These are phyloP conservation scores for Neofusicoccum cordaticola DNA, from an alignment of 2,329 filamentous ascomycete species.

Conservation along the genomic window DNA sequence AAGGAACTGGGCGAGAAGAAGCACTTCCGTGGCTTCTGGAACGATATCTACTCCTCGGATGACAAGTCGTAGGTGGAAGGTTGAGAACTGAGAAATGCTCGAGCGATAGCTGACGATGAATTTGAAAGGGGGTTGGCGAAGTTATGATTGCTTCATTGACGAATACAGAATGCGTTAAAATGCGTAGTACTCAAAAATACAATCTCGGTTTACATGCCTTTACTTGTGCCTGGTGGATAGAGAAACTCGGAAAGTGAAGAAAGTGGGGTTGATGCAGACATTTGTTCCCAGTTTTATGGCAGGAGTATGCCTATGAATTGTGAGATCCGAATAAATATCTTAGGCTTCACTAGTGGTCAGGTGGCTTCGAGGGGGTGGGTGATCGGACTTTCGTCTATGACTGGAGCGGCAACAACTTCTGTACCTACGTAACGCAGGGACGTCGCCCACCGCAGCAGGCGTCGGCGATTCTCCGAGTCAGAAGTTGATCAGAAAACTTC, in stretches of 20 bases:
- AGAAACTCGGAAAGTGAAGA: no score
- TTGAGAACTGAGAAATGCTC: not conserved
- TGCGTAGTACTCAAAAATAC: no score
- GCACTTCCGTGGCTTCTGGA: slow-evolving; percentile 62
- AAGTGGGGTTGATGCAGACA: no score
- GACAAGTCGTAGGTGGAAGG: slow-evolving; percentile 46
- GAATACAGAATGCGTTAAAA: not conserved
- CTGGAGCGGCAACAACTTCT: not conserved
- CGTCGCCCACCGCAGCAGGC: slow-evolving; percentile 3
- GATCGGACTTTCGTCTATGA: not conserved
- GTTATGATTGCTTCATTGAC: not conserved
- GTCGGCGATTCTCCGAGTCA: slow-evolving; percentile 13
- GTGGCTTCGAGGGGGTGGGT: no score
- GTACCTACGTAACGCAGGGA: not conserved
- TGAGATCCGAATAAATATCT: no score
- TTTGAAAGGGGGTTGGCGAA: not conserved
- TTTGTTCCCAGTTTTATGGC: no score
- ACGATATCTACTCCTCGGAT: slow-evolving; percentile 49
- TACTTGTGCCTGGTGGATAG: no score
- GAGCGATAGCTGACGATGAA: not conserved
- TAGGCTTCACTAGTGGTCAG: no score
- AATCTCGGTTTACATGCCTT: not conserved
- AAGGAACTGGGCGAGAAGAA: slow-evolving; percentile 56
- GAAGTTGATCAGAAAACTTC: slow-evolving; percentile 7
- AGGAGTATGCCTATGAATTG: no score